Base-by-base conservation (phyloP, 805 yeast genomes). In the Dipodascus albidus region DNA sequence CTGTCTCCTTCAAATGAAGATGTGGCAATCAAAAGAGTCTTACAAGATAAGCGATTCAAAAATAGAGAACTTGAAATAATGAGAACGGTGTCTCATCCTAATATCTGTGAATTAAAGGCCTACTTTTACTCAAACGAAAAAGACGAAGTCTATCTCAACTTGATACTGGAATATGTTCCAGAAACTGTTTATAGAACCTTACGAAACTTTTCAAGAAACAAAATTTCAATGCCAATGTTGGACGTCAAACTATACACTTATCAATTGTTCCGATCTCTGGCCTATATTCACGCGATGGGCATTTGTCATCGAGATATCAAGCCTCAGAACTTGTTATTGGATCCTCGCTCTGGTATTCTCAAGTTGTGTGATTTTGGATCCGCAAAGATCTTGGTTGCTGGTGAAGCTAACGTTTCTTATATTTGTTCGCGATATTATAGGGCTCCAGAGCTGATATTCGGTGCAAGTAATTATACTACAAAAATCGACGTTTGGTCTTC, bases 401-500 rank as follows among this genome's bases (percentile, higher is more conserved):
- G 78, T 2, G 98, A 93, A 68, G 96, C 96, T 48, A 93, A 91
- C 66, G 98, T 93, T 23, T 85, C 96, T 4, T 93, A 93, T 69
- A 93, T 93, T 52, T 93, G 99, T 70, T 89, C 97, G 19, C 78
- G 99, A 61, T 93, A 91, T 71, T 93, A 93, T 70, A 76, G 99
- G 54, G 99, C 99, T 3, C 99, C 99, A 0, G 99, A 93, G 70
- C 79, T 93, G 61, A 93, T 93, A 56, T 93, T 93, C 73, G 99
- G 98, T 19, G 96, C 98, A 14, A 85, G 96, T 23, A 87, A 90
- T 69, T 93, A 93, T 70, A 88, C 98, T 4, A 89, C 97, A 27
- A 90, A 91, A 68, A 93, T 93, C 59, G 99, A 93, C 67, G 81
- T 93, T 50, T 93, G 99, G 99, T 87, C 96, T 14, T 88, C 95